Evolutionary conservation across 768 basidiomycete species (phyloP).

Genomic region (Neoboletus subvelutipes): DNA sequence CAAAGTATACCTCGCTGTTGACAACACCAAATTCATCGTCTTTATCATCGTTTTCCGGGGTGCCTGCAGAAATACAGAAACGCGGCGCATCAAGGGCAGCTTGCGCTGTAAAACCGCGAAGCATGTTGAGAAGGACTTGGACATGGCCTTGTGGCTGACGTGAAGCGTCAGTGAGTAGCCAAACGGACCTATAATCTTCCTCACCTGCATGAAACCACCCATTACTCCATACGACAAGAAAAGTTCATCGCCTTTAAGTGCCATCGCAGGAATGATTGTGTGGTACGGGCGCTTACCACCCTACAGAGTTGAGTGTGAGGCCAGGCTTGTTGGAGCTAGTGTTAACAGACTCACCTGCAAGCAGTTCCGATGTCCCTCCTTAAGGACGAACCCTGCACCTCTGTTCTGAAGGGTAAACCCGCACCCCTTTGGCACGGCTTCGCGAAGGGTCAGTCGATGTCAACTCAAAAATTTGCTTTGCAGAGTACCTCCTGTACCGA

Average conservation of each 20-base stretch:
- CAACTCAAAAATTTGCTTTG: background rate
- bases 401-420: slow-evolving; percentile 97
- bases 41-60: slow-evolving; percentile 55
- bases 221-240: slow-evolving; percentile 91
- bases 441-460: slow-evolving; percentile 6
- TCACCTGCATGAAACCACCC: slow-evolving; percentile 87
- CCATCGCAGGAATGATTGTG: slow-evolving; percentile 93
- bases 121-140: slow-evolving; percentile 88
- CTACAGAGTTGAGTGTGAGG: slow-evolving; percentile 32
- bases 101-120: slow-evolving; percentile 85
- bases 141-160: slow-evolving; percentile 90
- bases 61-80: slow-evolving; percentile 91
- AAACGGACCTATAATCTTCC: background rate
- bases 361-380: slow-evolving; percentile 81
- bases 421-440: slow-evolving; percentile 89
- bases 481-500: slow-evolving; percentile 77
- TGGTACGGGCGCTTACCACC: slow-evolving; percentile 88
- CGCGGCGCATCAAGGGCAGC: slow-evolving; percentile 92
- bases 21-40: slow-evolving; percentile 53
- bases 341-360: slow-evolving; percentile 51
- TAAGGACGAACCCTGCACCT: slow-evolving; percentile 79
- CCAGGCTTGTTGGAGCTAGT: background rate
- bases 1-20: slow-evolving; percentile 86
- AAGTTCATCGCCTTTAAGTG: slow-evolving; percentile 71
- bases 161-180: background rate